Conservation (phyloP, 2,329 filamentous ascomycete species). For the Boeremia exigua region DNA sequence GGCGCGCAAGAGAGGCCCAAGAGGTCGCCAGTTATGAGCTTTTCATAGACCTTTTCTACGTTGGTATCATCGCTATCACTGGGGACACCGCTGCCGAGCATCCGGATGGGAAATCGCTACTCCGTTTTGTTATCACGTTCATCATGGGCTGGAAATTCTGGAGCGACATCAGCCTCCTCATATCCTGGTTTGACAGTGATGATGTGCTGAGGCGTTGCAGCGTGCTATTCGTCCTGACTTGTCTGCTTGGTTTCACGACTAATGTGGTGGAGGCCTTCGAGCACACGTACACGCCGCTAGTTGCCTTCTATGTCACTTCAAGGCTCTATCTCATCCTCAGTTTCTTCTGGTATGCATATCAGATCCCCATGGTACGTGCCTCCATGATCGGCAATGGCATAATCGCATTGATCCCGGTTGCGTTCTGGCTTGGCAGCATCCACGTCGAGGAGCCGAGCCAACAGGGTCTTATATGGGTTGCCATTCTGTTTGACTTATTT, state of each 20-base stretch:
- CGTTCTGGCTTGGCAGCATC: constrained; percentile 67
- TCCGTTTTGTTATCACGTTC: constrained; percentile 67
- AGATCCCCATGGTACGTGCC: constrained; percentile 64
- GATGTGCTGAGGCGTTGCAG: constrained; percentile 65
- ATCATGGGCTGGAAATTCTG: constrained; percentile 70
- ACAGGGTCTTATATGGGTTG: constrained; percentile 63
- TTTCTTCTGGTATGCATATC: constrained; percentile 54
- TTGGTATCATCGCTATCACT: constrained; percentile 69
- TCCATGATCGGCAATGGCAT: constrained; percentile 60
- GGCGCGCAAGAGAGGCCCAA: constrained; percentile 64
- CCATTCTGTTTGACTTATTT: constrained; percentile 62
- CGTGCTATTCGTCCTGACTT: constrained; percentile 67
- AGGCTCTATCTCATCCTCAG: constrained; percentile 61
- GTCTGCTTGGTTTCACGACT: constrained; percentile 67
- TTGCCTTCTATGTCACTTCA: constrained; percentile 65
- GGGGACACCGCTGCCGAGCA: constrained; percentile 66
- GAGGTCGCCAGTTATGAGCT: constrained; percentile 69
- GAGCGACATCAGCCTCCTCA: constrained; percentile 63
- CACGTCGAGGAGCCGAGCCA: constrained; percentile 62
- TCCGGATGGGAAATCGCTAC: constrained; percentile 61
- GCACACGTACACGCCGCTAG: constrained; percentile 63
- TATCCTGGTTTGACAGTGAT: constrained; percentile 68
- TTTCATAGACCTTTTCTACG: constrained; percentile 69
- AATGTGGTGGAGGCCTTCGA: constrained; percentile 64
- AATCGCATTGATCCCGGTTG: constrained; percentile 55